Base-by-base conservation (phyloP, 805 yeast genomes). In the Candida maltosa region DNA sequence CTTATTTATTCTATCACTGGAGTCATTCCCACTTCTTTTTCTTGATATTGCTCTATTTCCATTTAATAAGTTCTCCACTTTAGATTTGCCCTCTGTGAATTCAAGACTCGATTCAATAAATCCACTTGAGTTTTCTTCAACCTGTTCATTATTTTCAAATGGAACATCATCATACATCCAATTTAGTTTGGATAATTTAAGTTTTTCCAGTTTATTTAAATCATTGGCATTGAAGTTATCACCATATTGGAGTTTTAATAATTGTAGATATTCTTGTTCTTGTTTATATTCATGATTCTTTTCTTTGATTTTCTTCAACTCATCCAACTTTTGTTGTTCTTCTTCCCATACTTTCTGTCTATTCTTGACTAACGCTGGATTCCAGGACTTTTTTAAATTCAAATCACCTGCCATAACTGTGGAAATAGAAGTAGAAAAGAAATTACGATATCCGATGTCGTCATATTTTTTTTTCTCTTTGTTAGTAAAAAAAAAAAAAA, bases 381-480 rank as follows among this genome's bases (percentile, higher is more conserved):
- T 87, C 98, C 97, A 91, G 42, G 97, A 91, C 56, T 91, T 91
- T 63, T 91, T 84, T 37, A 89, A 60, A 55, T 91, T 91, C 43
- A 91, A 70, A 57, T 89, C 96, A 4, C 88, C 86, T 1, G 88
- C 85, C 55, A 66, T 66, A n/a, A n/a, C n/a, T n/a, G n/a, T n/a
- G n/a, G n/a, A n/a, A n/a, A n/a, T n/a, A n/a, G n/a, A n/a, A n/a
- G n/a, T n/a, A n/a, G n/a, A n/a, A n/a, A n/a, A n/a, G n/a, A n/a
- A n/a, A n/a, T n/a, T n/a, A n/a, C n/a, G n/a, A n/a, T n/a, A n/a
- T n/a, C n/a, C n/a, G n/a, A n/a, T n/a, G n/a, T n/a, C n/a, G n/a
- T n/a, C n/a, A n/a, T n/a, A n/a, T n/a, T n/a, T n/a, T n/a, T n/a
- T n/a, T n/a, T n/a, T n/a, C n/a, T n/a, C n/a, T n/a, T n/a, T n/a